These are phyloP conservation scores for Boletus tomentosulus DNA, from an alignment of 768 basidiomycete genomes.

Conservation along the genomic window DNA sequence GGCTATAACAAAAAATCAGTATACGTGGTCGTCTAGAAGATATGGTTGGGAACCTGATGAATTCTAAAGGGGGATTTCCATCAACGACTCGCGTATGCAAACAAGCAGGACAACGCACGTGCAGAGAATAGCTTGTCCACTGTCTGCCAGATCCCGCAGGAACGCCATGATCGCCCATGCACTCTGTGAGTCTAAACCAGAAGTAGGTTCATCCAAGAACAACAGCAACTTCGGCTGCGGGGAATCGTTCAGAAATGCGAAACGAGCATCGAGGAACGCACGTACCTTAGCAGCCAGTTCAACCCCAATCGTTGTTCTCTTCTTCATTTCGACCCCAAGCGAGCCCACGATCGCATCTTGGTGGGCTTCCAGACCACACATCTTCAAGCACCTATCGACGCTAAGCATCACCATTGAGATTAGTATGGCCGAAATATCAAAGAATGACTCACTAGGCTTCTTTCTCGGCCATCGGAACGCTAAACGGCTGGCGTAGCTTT, in stretches of 20 bases:
- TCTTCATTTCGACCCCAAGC: conserved; percentile 66
- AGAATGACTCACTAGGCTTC: conserved; percentile 62
- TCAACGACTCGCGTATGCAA: neutral
- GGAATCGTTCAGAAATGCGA: neutral
- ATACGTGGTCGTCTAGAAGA: neutral
- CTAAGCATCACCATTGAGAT: conserved; percentile 21
- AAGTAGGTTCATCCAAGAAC: conserved; percentile 88
- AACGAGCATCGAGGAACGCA: neutral
- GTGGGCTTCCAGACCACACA: conserved; percentile 60
- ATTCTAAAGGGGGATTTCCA: conserved; percentile 29
- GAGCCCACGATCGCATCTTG: conserved; percentile 68
- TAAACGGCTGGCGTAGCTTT: conserved; percentile 66
- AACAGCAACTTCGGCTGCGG: conserved; percentile 72
- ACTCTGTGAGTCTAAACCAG: conserved; percentile 81
- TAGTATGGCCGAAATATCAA: neutral
- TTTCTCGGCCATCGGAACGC: conserved; percentile 66
- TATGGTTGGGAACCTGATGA: conserved; percentile 30
- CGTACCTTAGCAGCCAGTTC: conserved; percentile 74
- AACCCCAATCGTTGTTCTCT: conserved; percentile 82
- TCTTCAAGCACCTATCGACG: conserved; percentile 52
- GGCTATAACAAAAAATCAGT: conserved; percentile 40
- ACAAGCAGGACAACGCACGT: conserved; percentile 43
- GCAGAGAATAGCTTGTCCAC: conserved; percentile 88
- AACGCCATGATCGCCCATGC: conserved; percentile 81
- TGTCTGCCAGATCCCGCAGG: conserved; percentile 68